Evolutionary conservation across 805 yeast genomes (phyloP), one percentile per base, ranked within the genome.

Genomic region (Wickerhamomyces xylosicus): DNA sequence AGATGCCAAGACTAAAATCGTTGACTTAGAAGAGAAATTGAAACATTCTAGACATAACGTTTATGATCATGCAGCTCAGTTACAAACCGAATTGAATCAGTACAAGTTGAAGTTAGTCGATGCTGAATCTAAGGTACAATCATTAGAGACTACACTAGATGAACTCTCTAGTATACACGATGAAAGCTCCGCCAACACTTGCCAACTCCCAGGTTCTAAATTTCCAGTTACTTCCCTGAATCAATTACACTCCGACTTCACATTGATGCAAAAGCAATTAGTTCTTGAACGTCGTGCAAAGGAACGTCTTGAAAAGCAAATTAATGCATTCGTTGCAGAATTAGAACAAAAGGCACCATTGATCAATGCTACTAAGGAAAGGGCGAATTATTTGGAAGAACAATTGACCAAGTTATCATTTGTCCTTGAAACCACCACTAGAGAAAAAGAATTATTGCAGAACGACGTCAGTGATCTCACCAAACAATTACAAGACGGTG

Each of bases 341-440:
- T 64, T 89, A 44, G 94, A 86, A 50, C 67, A 72, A 22, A 79
- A 83, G 50, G 77, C 85, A 40, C 97, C 97, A 0, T 63, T 79
- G 3, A 70, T 90, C 35, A 73, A 64, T 60, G 79, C 77, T 38
- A 82, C 78, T 49, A 77, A 68, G 59, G 74, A 71, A 39, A 73
- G 72, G 58, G 67, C 86, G 48, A 54, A 65, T 46, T 56, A 67
- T 37, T 50, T 82, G 49, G 77, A 84, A 64, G 54, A 67, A 43
- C 77, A 75, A 52, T 52, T 80, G 53, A 52, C 67, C 37, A 70
- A 77, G 49, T 47, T 85, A 53, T 59, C 78, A 45, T 64, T 69
- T 38, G 48, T 77, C 52, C 42, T 83, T 16, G 85, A 81, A 47
- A 59, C 66, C 14, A 58, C 75, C 2, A 61, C 76, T 4, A 62